Evolutionary conservation across 73 alveolate genomes (phyloP).

Genomic region (Urostyla sp.): DNA sequence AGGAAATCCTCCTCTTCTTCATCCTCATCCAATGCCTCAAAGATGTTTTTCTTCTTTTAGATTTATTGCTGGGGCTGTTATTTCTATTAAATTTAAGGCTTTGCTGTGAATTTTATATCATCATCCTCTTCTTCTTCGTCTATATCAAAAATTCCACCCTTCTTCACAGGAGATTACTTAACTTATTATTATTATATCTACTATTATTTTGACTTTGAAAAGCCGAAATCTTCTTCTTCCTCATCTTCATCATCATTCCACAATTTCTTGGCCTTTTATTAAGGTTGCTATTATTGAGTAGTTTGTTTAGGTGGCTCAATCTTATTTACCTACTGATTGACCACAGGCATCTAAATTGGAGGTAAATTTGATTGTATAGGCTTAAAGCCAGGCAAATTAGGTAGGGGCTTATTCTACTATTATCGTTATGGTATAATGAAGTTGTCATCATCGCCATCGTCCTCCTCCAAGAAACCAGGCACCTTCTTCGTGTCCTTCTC

Average conservation of each 20-base stretch:
- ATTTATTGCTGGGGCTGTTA: neutral
- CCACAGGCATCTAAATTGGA: neutral
- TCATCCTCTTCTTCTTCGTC: constrained; percentile 34
- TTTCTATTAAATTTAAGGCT: neutral
- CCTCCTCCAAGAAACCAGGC: constrained; percentile 43
- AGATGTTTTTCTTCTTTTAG: neutral
- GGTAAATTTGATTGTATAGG: neutral
- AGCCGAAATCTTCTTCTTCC: constrained; percentile 27
- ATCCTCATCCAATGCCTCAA: too few relatives aligned
- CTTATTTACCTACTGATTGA: neutral
- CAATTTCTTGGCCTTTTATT: neutral
- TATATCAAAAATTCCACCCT: neutral
- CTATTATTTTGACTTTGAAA: neutral
- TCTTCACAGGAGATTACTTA: neutral
- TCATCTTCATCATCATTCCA: constrained; percentile 35
- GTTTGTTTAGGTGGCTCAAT: neutral
- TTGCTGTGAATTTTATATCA: neutral
- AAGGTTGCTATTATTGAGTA: neutral
- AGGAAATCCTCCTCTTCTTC: too few relatives aligned
- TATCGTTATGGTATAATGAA: too few relatives aligned
- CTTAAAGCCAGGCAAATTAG: neutral
- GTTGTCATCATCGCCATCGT: constrained; percentile 47
- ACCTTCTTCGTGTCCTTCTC: constrained; percentile 1
- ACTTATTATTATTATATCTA: too few relatives aligned
- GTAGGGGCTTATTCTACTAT: neutral